These are phyloP conservation scores for Poa pratensis DNA, from an alignment of 176 grass and related monocot species.

Conservation along the genomic window DNA sequence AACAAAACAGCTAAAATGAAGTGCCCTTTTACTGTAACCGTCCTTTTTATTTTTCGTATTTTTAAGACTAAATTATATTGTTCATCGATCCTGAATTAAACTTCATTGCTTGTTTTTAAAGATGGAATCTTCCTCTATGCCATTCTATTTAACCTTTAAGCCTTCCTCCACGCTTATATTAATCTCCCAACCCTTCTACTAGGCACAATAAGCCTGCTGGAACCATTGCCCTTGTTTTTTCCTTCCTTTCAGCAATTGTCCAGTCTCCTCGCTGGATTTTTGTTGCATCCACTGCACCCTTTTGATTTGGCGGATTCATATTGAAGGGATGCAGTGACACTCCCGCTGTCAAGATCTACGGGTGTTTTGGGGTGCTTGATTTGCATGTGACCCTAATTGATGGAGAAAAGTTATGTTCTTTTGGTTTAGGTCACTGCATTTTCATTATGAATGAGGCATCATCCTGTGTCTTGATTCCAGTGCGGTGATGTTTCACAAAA, in stretches of 20 bases:
- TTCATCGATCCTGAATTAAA: slow-evolving; percentile 1
- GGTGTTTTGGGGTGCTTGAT: neutral
- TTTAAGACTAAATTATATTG: slow-evolving; percentile 12
- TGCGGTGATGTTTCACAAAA: neutral
- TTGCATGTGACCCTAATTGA: slow-evolving; percentile 13
- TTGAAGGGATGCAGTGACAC: neutral
- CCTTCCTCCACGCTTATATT: slow-evolving; percentile 2
- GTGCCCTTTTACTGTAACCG: neutral
- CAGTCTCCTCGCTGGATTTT: neutral
- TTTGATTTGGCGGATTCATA: neutral
- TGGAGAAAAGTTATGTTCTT: neutral
- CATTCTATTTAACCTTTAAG: neutral
- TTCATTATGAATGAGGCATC: slow-evolving; percentile 8
- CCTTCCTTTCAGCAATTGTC: neutral
- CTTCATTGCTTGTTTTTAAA: neutral
- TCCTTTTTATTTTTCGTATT: neutral
- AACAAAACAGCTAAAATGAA: slow-evolving; percentile 1
- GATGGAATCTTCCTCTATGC: neutral
- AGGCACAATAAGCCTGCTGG: neutral
- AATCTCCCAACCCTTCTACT: neutral
- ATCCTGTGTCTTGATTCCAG: slow-evolving; percentile 7
- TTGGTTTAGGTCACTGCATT: neutral
- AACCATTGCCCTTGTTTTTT: neutral
- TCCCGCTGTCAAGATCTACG: neutral
- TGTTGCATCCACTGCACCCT: neutral